Evolutionary conservation across 495 filamentous ascomycete genomes (phyloP).

Genomic region (Astrocystis sublimbata): DNA sequence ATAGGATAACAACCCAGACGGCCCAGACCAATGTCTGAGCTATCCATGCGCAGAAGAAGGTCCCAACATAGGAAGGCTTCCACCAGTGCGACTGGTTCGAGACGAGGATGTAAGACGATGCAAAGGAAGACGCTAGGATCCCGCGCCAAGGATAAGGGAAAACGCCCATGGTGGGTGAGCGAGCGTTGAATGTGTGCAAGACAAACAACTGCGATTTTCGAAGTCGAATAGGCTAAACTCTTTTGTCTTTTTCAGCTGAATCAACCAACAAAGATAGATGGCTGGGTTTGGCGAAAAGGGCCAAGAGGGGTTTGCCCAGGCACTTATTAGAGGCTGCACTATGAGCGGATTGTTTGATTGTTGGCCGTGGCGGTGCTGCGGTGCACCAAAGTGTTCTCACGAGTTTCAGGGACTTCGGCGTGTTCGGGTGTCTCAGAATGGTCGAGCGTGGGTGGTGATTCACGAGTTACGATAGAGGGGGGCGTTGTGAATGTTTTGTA

Average conservation of each 20-base stretch:
- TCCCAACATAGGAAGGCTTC: constrained; percentile 22
- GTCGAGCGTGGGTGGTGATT: not conserved
- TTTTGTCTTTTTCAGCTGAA: too few species aligned
- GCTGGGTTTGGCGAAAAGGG: not conserved
- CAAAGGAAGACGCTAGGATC: constrained; percentile 28
- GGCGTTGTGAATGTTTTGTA: constrained; percentile 1
- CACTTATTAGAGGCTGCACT: not conserved
- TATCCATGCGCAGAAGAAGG: constrained; percentile 27
- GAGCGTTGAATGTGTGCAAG: not conserved
- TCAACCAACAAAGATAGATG: too few species aligned
- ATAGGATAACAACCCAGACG: constrained; percentile 60
- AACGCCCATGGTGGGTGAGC: constrained; percentile 20
- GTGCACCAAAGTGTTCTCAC: not conserved
- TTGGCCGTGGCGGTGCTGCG: not conserved
- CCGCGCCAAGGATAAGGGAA: constrained; percentile 29
- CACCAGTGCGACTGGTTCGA: constrained; percentile 31
- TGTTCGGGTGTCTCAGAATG: constrained; percentile 2
- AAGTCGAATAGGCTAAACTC: not conserved
- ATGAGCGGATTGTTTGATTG: not conserved
- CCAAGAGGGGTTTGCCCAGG: not conserved
- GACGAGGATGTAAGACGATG: constrained; percentile 36
- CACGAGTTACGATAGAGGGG: not conserved
- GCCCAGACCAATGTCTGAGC: constrained; percentile 30
- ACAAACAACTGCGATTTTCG: not conserved
- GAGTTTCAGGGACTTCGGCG: not conserved